Conservation (phyloP, 306 rosid genomes). For the Casuarina cunninghamiana region DNA sequence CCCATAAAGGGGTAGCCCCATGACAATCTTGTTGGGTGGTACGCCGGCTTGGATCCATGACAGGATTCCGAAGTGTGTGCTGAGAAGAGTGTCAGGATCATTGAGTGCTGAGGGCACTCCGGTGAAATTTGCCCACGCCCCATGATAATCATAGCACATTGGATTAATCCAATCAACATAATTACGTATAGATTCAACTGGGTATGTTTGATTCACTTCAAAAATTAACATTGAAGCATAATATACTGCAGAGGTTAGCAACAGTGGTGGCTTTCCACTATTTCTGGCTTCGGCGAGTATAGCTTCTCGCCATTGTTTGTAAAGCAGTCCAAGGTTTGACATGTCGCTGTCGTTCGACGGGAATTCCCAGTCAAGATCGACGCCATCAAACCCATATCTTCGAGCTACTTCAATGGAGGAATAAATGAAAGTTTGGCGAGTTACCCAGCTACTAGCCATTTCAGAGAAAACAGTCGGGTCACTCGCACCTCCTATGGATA, state of each 20-base stretch:
- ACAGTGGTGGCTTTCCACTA: constrained; percentile 37
- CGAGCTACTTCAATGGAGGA: constrained; percentile 66
- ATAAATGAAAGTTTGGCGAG: constrained; percentile 50
- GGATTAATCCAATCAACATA: constrained; percentile 71
- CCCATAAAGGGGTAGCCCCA: constrained; percentile 76
- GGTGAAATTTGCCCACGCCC: constrained; percentile 55
- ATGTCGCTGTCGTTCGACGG: constrained; percentile 50
- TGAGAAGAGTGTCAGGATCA: constrained; percentile 48
- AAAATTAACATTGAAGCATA: constrained; percentile 40
- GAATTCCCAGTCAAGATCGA: constrained; percentile 89
- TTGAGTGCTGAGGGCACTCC: constrained; percentile 54
- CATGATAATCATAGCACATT: constrained; percentile 81
- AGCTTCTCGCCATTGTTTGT: constrained; percentile 53
- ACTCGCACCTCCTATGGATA: constrained; percentile 64
- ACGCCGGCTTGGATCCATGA: constrained; percentile 74
- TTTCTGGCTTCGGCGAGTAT: constrained; percentile 32
- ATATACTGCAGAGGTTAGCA: constrained; percentile 62
- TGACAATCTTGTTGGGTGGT: constrained; percentile 47
- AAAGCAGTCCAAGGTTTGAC: constrained; percentile 58
- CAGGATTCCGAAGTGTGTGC: constrained; percentile 47
- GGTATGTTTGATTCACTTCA: constrained; percentile 48
- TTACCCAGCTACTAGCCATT: constrained; percentile 38
- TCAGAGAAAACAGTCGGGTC: constrained; percentile 47
- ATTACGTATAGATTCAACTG: constrained; percentile 36
- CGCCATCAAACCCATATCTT: constrained; percentile 59